Evolutionary conservation across 176 grass and related monocot species (phyloP), one percentile per base, ranked within the genome.

Genomic region (Tillandsia fasciculata): DNA sequence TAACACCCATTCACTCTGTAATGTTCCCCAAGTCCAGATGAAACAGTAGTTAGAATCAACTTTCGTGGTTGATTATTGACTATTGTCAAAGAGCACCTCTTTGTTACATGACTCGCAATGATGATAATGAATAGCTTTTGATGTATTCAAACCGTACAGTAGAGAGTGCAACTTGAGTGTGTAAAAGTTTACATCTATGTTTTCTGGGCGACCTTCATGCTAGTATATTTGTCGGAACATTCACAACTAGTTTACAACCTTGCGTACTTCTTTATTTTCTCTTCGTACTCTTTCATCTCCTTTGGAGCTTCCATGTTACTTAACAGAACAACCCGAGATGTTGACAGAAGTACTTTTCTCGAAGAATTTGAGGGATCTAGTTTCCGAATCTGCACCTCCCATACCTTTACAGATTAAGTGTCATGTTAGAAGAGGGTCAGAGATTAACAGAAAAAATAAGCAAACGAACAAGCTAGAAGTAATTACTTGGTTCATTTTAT

Each of bases 311-410:
- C 18, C 51, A 83, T 52, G 65, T 91, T 82, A 54, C 70, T 74
- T 58, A 88, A 20, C 1, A 91, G 52, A 26, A 87, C 87, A 48
- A 91, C 88, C 70, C 85, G 80, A 10, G 85, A 77, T 12, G 83
- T 80, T 12, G 92, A 96, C 8, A 87, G 61, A 66, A 96, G 57
- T 63, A 77, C 70, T 76, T 89, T 91, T 51, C 50, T 49, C 76
- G 78, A 66, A 22, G 80, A 76, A 5, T 70, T 77, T 50, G 76
- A 74, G 20, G 88, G 81, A 56, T 96, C 81, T 12, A 80, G 73
- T 17, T 29, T 78, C 80, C 74, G 48, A 77, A 86, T 86, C 52
- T 88, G 56, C 29, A 96, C 85, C 48, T 84, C 88, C 88, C 92
- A 96, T 27, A 96, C 88, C 88, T 96, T 71, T 42, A 10, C 20